Evolutionary conservation across 2,329 filamentous ascomycete genomes (phyloP).

Genomic region (Paramyrothecium roridum): DNA sequence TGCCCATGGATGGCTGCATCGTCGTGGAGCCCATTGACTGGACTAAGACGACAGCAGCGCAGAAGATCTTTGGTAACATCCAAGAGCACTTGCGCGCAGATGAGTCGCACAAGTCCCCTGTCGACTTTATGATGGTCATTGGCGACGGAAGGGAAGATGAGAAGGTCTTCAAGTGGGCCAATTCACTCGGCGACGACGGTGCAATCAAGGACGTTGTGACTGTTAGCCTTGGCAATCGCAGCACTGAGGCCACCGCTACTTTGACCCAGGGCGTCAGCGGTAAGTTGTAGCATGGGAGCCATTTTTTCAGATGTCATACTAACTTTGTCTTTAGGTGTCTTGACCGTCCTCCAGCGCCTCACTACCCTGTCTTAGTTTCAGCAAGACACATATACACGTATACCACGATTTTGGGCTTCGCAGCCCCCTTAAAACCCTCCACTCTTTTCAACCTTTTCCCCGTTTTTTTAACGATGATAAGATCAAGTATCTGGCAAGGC

Average conservation of each 20-base stretch:
- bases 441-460: neutral
- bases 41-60: constrained; percentile 82
- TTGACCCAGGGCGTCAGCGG: constrained; percentile 90
- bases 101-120: constrained; percentile 32
- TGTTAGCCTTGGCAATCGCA: constrained; percentile 81
- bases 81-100: constrained; percentile 31
- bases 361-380: neutral
- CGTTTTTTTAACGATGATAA: neutral
- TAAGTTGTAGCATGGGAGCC: constrained; percentile 38
- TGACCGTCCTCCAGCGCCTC: constrained; percentile 9
- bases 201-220: constrained; percentile 71
- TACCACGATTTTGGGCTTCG: neutral
- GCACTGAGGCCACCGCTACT: constrained; percentile 82
- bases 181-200: constrained; percentile 61
- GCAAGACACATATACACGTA: neutral
- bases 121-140: constrained; percentile 86
- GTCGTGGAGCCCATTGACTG: constrained; percentile 82
- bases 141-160: constrained; percentile 94
- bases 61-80: constrained; percentile 65
- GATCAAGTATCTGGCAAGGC: neutral
- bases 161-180: constrained; percentile 92
- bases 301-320: neutral
- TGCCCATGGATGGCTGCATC: constrained; percentile 75
- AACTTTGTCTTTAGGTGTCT: constrained; percentile 11
- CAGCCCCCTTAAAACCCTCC: neutral